phyloP scores from a whole-genome alignment of 2,329 filamentous ascomycete genomes.

The Thielaviopsis musarum region DNA sequence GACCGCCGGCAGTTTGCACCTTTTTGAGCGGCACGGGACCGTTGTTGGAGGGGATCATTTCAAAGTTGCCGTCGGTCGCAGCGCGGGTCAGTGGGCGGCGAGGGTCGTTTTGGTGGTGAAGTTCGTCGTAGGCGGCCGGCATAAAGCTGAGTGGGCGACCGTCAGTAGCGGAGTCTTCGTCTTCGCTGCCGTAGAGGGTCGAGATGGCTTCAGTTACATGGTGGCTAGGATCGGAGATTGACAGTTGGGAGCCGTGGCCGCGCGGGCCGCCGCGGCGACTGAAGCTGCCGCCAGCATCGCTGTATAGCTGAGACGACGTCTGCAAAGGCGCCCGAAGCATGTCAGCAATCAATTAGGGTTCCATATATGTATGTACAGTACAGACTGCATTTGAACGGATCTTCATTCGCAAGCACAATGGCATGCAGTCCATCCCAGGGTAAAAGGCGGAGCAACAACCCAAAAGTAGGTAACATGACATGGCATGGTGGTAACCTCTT shows the following conservation, averaged over 20 bases:
- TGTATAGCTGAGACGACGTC: slow-evolving; percentile 41
- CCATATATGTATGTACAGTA: not conserved
- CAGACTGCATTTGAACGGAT: not conserved
- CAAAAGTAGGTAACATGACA: too few species aligned
- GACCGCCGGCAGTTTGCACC: slow-evolving; percentile 25
- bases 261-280: slow-evolving; percentile 26
- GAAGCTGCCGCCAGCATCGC: slow-evolving; percentile 39
- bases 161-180: slow-evolving; percentile 39
- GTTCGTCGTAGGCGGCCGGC: slow-evolving; percentile 9
- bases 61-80: not conserved
- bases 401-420: too few species aligned
- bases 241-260: slow-evolving; percentile 40
- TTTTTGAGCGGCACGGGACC: slow-evolving; percentile 21
- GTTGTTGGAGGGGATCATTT: not conserved
- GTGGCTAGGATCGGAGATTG: slow-evolving; percentile 75
- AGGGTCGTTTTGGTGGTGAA: slow-evolving; percentile 19
- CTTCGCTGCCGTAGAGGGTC: slow-evolving; percentile 69
- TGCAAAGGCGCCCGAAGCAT: slow-evolving; percentile 17
- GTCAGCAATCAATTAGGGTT: slow-evolving; percentile 12
- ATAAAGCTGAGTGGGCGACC: slow-evolving; percentile 60
- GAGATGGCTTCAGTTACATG: slow-evolving; percentile 91
- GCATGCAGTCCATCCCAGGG: too few species aligned
- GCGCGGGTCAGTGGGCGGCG: slow-evolving; percentile 17
- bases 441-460: not conserved
- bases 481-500: not conserved